Evolutionary conservation across 345 rosid species (phyloP).

Genomic region (Eucalyptus leucophloia): DNA sequence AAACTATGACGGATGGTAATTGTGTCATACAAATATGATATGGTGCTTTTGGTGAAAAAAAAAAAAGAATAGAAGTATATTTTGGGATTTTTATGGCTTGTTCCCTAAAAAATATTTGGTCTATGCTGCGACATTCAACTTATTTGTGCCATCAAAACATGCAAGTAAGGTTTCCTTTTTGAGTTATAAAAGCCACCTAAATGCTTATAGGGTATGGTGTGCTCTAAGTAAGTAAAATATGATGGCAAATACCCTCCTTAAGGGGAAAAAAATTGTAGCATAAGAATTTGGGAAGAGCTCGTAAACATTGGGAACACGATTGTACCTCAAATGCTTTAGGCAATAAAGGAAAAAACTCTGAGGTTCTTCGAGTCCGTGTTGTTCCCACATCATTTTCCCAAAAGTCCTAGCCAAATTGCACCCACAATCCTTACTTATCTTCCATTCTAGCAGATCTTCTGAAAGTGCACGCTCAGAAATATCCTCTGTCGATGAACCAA

Average conservation of each 20-base stretch:
- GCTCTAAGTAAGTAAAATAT: neutral
- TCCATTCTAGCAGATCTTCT: too few species aligned
- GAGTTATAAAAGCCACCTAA: neutral
- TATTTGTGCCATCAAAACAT: neutral
- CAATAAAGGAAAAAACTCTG: accelerated
- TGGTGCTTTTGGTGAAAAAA: too few species aligned
- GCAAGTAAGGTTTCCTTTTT: neutral
- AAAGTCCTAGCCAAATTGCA: accelerated
- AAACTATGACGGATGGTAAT: accelerated
- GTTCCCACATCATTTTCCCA: accelerated
- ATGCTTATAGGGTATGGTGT: neutral
- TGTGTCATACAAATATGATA: accelerated
- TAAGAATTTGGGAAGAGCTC: neutral
- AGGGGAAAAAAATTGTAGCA: neutral
- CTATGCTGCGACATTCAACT: too few species aligned
- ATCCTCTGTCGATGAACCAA: too few species aligned
- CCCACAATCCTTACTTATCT: accelerated
- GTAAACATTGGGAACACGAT: accelerated
- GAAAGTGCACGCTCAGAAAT: too few species aligned
- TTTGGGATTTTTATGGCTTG: neutral
- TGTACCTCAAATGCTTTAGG: neutral
- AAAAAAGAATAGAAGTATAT: too few species aligned
- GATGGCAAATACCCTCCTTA: neutral
- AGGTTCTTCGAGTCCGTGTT: neutral
- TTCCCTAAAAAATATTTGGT: neutral